Conservation (phyloP, 2,329 filamentous ascomycete species). For the Paraconiothyrium brasiliense region DNA sequence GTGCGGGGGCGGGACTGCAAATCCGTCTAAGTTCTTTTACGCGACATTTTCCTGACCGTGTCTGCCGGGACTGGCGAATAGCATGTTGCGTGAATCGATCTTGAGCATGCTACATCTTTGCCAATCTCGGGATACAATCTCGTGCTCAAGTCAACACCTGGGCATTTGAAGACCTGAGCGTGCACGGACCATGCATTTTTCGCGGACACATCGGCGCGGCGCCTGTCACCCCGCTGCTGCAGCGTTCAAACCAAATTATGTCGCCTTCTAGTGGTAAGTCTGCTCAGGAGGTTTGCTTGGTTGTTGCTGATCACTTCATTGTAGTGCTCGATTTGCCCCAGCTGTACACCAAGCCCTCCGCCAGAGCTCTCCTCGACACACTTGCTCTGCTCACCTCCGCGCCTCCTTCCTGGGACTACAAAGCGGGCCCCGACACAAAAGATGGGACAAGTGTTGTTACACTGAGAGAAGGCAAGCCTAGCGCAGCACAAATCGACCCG, state of each 20-base stretch:
- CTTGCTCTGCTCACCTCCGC: conserved; percentile 73
- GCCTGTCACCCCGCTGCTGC: conserved; percentile 7
- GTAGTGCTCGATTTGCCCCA: conserved; percentile 82
- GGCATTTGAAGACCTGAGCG: not conserved
- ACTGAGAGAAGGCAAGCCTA: conserved; percentile 21
- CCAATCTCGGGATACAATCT: not conserved
- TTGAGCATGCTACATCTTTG: not conserved
- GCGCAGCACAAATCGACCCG: conserved; percentile 51
- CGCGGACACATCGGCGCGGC: not conserved
- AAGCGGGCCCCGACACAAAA: conserved; percentile 54
- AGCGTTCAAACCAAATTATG: conserved; percentile 27
- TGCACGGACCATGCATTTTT: conserved; percentile 28
- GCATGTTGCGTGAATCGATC: not conserved
- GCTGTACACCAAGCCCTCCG: conserved; percentile 78
- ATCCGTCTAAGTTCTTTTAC: not conserved
- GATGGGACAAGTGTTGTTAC: conserved; percentile 45
- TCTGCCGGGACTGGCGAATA: not conserved
- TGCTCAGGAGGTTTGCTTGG: not conserved
- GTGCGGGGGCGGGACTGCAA: not conserved
- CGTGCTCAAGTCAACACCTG: not conserved
- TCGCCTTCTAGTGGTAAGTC: conserved; percentile 39
- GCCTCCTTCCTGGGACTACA: conserved; percentile 73
- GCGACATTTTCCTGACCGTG: not conserved
- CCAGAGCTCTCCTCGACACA: conserved; percentile 68
- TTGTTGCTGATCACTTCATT: conserved; percentile 22